Evolutionary conservation across 805 yeast species (phyloP).

Genomic region (Komagataella ulmi): DNA sequence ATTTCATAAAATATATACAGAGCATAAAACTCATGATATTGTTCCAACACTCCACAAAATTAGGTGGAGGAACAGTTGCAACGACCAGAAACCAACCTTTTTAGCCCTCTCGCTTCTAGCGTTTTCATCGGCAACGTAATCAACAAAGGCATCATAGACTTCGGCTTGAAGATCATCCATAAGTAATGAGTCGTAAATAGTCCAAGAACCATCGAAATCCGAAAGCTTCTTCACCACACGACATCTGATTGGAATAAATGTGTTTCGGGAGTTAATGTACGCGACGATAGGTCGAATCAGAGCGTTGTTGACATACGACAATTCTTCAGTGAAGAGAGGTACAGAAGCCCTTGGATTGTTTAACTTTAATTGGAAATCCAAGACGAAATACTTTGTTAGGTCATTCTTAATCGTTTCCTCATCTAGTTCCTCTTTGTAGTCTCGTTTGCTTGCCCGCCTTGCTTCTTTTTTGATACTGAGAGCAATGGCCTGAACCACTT

Average conservation of each 20-base stretch:
- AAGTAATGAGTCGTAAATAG: slow-evolving; percentile 76
- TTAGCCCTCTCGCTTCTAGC: slow-evolving; percentile 56
- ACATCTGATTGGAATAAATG: slow-evolving; percentile 80
- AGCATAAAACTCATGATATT: slow-evolving; percentile 21
- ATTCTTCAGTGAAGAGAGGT: slow-evolving; percentile 76
- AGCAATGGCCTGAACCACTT: slow-evolving; percentile 33
- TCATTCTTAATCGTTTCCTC: slow-evolving; percentile 1
- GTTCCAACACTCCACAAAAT: slow-evolving; percentile 76
- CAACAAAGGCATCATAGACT: slow-evolving; percentile 82
- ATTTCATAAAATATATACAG: neutral
- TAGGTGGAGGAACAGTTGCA: slow-evolving; percentile 73
- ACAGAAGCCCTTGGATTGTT: slow-evolving; percentile 82
- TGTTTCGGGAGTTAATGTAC: slow-evolving; percentile 80
- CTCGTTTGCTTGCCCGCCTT: slow-evolving; percentile 14
- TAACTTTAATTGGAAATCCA: slow-evolving; percentile 69
- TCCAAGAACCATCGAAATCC: slow-evolving; percentile 96
- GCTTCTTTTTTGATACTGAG: slow-evolving; percentile 36
- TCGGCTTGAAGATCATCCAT: slow-evolving; percentile 88
- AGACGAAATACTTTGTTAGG: slow-evolving; percentile 28
- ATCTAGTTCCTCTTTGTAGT: neutral
- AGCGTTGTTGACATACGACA: slow-evolving; percentile 87
- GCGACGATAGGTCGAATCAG: slow-evolving; percentile 90
- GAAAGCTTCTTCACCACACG: slow-evolving; percentile 62
- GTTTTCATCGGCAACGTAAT: slow-evolving; percentile 82
- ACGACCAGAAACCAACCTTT: slow-evolving; percentile 87